A percentile compares a stretch with the other conserved stretches of the same genome.
These are phyloP conservation scores for Rhodotorula sp. DNA, from an alignment of 1,284 basidiomycete species.

Conservation along the genomic window DNA sequence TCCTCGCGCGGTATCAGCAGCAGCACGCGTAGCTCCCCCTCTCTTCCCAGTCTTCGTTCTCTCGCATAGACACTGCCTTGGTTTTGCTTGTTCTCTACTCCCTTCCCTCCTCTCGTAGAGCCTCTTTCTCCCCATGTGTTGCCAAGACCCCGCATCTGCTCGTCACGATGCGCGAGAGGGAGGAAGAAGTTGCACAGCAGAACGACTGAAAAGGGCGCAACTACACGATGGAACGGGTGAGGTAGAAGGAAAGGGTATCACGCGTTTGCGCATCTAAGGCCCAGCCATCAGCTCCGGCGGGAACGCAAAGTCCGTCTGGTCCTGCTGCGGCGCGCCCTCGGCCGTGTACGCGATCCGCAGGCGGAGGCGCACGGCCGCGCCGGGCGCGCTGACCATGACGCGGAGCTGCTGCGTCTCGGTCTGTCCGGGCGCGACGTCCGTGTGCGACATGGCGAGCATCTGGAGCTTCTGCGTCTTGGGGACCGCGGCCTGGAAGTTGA, in stretches of 20 bases:
- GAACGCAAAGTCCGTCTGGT: constrained; percentile 94
- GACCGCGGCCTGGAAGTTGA: constrained; percentile 97
- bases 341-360: constrained; percentile 77
- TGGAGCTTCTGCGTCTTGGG: constrained; percentile 98
- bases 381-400: constrained; percentile 74
- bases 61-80: not conserved
- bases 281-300: constrained; percentile 61
- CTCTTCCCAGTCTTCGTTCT: not conserved
- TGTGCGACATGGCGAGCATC: constrained; percentile 95
- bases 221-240: not conserved
- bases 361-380: constrained; percentile 78
- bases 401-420: constrained; percentile 95
- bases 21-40: constrained; percentile 5
- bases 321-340: constrained; percentile 71
- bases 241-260: no score
- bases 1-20: constrained; percentile 24
- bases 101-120: not conserved
- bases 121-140: not conserved
- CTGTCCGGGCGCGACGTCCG: constrained; percentile 72
- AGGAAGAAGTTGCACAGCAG: not conserved
- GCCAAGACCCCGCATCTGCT: no score
- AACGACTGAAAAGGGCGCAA: not conserved
- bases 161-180: no score
- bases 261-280: not conserved
- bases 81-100: not conserved